phyloP scores from a whole-genome alignment of 2,329 filamentous ascomycete genomes.

The Colletotrichum simmondsii region DNA sequence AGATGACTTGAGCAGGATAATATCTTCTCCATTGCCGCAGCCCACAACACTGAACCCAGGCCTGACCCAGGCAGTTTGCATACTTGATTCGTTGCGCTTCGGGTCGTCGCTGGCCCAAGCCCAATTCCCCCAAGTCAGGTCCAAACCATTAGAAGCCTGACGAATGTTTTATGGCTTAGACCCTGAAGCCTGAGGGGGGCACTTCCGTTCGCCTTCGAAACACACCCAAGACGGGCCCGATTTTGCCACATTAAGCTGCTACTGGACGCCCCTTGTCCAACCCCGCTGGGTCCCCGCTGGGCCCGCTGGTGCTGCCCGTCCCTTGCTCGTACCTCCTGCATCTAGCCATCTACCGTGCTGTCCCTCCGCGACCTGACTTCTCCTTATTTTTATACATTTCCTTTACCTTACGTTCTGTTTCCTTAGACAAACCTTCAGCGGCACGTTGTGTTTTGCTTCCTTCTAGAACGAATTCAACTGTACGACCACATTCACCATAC shows the following conservation, averaged over 20 bases:
- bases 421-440: slow-evolving; percentile 14
- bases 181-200: slow-evolving; percentile 24
- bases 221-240: slow-evolving; percentile 36
- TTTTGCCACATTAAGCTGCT: slow-evolving; percentile 36
- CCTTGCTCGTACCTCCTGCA: not conserved
- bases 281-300: slow-evolving; percentile 1
- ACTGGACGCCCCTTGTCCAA: not conserved
- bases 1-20: not conserved
- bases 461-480: slow-evolving; percentile 8
- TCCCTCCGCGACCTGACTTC: slow-evolving; percentile 9
- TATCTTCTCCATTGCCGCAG: not conserved
- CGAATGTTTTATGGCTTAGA: slow-evolving; percentile 36
- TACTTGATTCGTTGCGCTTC: not conserved
- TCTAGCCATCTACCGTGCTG: slow-evolving; percentile 8
- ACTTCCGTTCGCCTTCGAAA: slow-evolving; percentile 35
- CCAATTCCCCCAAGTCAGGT: slow-evolving; percentile 19
- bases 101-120: slow-evolving; percentile 9
- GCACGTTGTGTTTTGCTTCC: slow-evolving; percentile 23
- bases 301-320: slow-evolving; percentile 5
- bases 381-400: slow-evolving; percentile 12
- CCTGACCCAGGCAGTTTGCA: not conserved
- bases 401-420: not conserved
- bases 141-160: slow-evolving; percentile 28
- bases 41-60: slow-evolving; percentile 11
- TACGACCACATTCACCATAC: not conserved